A percentile compares a stretch with the other conserved stretches of the same genome.
These are phyloP conservation scores for Graphilbum sp. DNA, from an alignment of 2,329 filamentous ascomycete species.

Conservation along the genomic window DNA sequence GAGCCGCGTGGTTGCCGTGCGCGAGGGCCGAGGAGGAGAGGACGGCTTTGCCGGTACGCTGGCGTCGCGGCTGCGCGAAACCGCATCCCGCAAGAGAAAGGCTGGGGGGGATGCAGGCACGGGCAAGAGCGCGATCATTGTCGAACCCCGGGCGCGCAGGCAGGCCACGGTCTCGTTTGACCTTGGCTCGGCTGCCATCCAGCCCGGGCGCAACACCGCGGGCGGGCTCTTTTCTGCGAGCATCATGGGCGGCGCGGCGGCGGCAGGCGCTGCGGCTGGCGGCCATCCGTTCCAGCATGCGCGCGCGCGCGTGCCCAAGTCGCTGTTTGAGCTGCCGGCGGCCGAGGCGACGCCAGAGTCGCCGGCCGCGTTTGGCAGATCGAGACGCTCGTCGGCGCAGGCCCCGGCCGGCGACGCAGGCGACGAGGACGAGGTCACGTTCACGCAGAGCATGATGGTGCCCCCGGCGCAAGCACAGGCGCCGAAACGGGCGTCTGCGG, in stretches of 20 bases:
- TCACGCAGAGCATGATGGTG: conserved; percentile 12
- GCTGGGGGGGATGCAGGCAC: conserved; percentile 9
- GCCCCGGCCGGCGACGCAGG: conserved; percentile 4
- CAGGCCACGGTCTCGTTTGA: conserved; percentile 30
- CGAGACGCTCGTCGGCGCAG: not conserved
- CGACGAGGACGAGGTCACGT: conserved; percentile 12
- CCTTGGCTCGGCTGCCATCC: conserved; percentile 21
- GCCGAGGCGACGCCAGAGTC: not conserved
- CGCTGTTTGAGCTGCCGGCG: not conserved
- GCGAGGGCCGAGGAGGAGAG: conserved; percentile 26
- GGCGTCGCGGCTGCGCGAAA: conserved; percentile 12
- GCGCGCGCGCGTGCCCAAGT: not conserved
- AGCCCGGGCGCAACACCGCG: not conserved
- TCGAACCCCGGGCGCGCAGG: conserved; percentile 29
- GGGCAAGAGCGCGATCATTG: conserved; percentile 33
- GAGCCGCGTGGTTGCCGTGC: conserved; percentile 36
- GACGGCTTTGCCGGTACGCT: conserved; percentile 8
- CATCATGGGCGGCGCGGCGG: conserved; percentile 14
- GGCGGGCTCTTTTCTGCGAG: conserved; percentile 9
- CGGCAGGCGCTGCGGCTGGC: conserved; percentile 9
- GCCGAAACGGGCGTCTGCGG: conserved; percentile 3
- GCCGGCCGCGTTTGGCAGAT: not conserved
- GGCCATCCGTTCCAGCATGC: not conserved
- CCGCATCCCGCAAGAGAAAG: conserved; percentile 23
- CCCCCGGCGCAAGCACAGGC: conserved; percentile 11